Base-by-base conservation (phyloP, 805 yeast genomes). In the Pichia exigua region DNA sequence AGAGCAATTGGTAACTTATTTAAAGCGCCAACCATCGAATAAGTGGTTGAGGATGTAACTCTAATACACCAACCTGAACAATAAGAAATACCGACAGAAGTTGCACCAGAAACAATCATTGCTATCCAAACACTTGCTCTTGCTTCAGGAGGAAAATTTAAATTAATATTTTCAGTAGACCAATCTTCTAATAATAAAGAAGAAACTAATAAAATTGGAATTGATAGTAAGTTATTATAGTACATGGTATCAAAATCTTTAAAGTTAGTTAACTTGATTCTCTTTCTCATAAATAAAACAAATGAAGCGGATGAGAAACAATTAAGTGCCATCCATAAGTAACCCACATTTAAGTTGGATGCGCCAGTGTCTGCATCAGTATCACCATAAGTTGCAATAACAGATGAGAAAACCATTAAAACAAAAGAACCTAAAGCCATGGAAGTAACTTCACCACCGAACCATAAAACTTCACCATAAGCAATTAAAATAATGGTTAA, bases 51-150 rank as follows among this genome's bases (percentile, higher is more conserved):
- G 22, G 97, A 89, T 44, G 99, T 94, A 58, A 94, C 98, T 75
- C 99, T 88, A 59, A 94, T 96, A 81, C 99, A 94, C 99, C 99
- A 94, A 56, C 97, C 99, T 13, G 98, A 90, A 72, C 97, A 89
- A 81, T 94, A 94, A 44, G 98, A 92, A 68, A 94, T 94, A 74
- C 96, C 97, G 49, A 94, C 96, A 32, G 97, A 85, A 44, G 95
- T 85, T 61, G 87, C 80, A 71, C 99, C 99, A 39, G 97, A 88
- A 66, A 92, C 79, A 57, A 94, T 64, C 96, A 94, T 91, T 61
- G 89, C 83, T 44, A 83, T 70, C 57, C 89, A 77, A 53, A 88
- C 79, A 44, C 92, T 77, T 57, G 74, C 70, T 68, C 91, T 79
- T 61, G 79, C 74, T 46, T 73, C 87, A 15, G 76, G 73, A 42